Conservation (phyloP, 352 stramenopile species). For the Phytophthora cryptogea region DNA sequence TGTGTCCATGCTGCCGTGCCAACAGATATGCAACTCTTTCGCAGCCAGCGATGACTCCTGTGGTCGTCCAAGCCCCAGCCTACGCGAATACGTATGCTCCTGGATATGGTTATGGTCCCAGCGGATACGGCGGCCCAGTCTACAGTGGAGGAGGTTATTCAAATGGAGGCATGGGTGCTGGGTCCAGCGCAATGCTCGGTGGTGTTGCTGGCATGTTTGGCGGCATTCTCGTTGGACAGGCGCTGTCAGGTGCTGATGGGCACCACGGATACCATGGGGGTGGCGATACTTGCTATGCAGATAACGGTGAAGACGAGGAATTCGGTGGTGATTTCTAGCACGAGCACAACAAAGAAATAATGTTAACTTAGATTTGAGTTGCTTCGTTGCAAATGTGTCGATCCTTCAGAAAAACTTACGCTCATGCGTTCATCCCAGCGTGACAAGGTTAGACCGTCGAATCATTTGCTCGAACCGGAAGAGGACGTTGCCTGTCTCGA, state of each 20-base stretch:
- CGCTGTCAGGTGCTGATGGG: slow-evolving; percentile 13
- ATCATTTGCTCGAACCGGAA: slow-evolving; percentile 54
- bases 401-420: neutral
- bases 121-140: slow-evolving; percentile 14
- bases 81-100: slow-evolving; percentile 20
- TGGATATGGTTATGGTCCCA: slow-evolving; percentile 13
- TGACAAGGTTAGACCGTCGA: slow-evolving; percentile 37
- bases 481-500: slow-evolving; percentile 44
- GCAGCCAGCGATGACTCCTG: slow-evolving; percentile 22
- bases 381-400: neutral
- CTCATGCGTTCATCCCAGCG: slow-evolving; percentile 10
- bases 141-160: slow-evolving; percentile 27
- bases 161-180: slow-evolving; percentile 25
- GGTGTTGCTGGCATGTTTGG: slow-evolving; percentile 32
- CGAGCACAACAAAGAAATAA: slow-evolving; percentile 6
- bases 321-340: slow-evolving; percentile 39
- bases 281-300: slow-evolving; percentile 5
- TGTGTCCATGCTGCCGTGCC: slow-evolving; percentile 32
- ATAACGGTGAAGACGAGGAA: slow-evolving; percentile 29
- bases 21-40: slow-evolving; percentile 19
- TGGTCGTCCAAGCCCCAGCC: slow-evolving; percentile 17
- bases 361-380: slow-evolving; percentile 22
- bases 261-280: slow-evolving; percentile 15
- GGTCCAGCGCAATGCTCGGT: slow-evolving; percentile 33
- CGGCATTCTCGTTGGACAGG: slow-evolving; percentile 27